Evolutionary conservation across 768 basidiomycete species (phyloP), one percentile per base, ranked within the genome.

Genomic region (Hericium alpestre): DNA sequence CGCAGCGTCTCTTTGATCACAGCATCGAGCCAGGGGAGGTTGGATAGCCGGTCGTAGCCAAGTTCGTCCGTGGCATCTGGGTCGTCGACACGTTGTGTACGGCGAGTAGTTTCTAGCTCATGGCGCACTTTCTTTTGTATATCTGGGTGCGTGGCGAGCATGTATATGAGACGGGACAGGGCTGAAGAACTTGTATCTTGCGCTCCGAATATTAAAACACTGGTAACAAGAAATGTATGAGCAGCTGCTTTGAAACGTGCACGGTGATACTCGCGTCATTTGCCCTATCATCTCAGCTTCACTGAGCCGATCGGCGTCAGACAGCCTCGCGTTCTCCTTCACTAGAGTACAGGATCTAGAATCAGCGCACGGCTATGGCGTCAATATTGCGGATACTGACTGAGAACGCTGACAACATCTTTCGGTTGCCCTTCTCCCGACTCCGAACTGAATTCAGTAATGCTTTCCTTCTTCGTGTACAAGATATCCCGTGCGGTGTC

Each of bases 211-310:
- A 46, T 46, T 3, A 46, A 39, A 25, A 41, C 27, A 3, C 20
- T 39, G 13, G 22, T 9, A 46, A 18, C 32, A 53, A 51, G 49
- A 15, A 37, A 51, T 25, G 49, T 18, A 22, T 25, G 51, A 37
- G 51, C 32, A 16, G n/a, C 27, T 18, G 18, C 18, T 7, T 7
- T 38, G 5, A 5, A 38, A 37, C n/a, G 32, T n/a, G 11, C 8
- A 27, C 20, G 5, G 16, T n/a, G 43, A 46, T 20, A 49, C 54
- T 12, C 22, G 51, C 56, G 43, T 73, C 58, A 75, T 71, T 53
- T 74, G 73, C 1, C 71, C 74, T 4, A 72, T 56, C 9, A 74
- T 59, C 46, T 74, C 73, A 11, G 64, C 65, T 2, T 74, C 70
- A 1, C 65, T 66, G 48, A 74, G 65, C 18, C 59, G 62, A 13